Evolutionary conservation across 2,329 filamentous ascomycete species (phyloP).

Genomic region (Conoideocrella luteorostrata): DNA sequence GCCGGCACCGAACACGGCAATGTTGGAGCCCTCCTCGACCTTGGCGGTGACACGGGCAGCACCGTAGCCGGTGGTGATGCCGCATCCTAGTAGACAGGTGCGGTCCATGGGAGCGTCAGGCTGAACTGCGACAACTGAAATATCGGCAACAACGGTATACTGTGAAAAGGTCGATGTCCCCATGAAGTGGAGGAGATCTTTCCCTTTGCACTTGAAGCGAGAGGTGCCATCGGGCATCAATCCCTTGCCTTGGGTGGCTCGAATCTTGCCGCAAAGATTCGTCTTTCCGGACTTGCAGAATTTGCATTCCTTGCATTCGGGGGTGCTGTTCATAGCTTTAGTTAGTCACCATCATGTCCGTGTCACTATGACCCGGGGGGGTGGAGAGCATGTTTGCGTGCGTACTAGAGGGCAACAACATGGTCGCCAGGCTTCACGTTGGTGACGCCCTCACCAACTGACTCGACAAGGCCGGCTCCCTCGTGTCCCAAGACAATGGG

Average conservation of each 20-base stretch:
- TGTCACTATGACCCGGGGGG: too few relatives aligned
- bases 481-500: constrained; percentile 86
- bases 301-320: constrained; percentile 96
- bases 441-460: constrained; percentile 89
- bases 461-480: constrained; percentile 87
- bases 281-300: constrained; percentile 99
- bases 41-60: constrained; percentile 90
- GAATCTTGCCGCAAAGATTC: constrained; percentile 98
- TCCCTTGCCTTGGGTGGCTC: constrained; percentile 89
- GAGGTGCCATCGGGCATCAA: constrained; percentile 96
- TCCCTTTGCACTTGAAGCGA: constrained; percentile 89
- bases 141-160: constrained; percentile 97
- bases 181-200: constrained; percentile 98
- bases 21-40: constrained; percentile 80
- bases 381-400: too few relatives aligned
- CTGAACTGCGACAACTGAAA: constrained; percentile 92
- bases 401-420: constrained; percentile 81
- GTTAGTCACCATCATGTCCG: neutral
- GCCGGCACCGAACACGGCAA: constrained; percentile 91
- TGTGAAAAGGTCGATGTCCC: constrained; percentile 98
- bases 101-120: constrained; percentile 89
- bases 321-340: constrained; percentile 58
- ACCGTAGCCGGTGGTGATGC: constrained; percentile 97
- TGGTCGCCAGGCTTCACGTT: constrained; percentile 91
- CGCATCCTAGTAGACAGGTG: constrained; percentile 91